Base-by-base conservation (phyloP, 768 basidiomycete species). In the Gautieria morchelliformis region DNA sequence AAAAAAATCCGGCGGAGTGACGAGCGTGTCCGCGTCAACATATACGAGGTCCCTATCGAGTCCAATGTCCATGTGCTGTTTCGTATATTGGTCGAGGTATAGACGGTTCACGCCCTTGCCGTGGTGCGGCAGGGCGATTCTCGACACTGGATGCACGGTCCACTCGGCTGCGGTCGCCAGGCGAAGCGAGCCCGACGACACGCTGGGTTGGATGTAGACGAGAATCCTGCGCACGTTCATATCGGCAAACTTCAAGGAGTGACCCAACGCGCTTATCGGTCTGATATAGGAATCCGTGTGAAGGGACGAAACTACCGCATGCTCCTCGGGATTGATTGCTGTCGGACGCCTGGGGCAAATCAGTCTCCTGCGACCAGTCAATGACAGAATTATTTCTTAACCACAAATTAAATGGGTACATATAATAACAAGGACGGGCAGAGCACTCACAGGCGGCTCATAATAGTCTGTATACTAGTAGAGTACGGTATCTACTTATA, bases 81-180 rank as follows among this genome's bases (percentile, higher is more conserved):
- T 76, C 12, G 76, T 74, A 67, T 73, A 76, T 52, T 74, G 71
- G 62, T 76, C 76, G 35, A 63, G n/a, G 61, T 73, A 74, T 51
- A 69, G 69, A 41, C 58, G 48, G 62, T 70, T 61, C 32, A 73
- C 63, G 7, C 72, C 74, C 17, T 62, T 56, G 44, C 74, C 74
- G 37, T 64, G 47, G 58, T 71, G 64, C 0, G 76, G 75, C 7
- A 75, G 75, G 1, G 69, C 61, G 48, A 76, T 73, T n/a, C 65
- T 67, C 8, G 66, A 62, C 20, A 76, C 69, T 5, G 68, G 59
- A n/a, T 70, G 58, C 0, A 69, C 66, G 9, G 64, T 62, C 73
- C 76, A 78, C 6, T 76, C 76, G 17, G 64, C 70, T 11, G 70
- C 65, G 37, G 64, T 65, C n/a, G 65, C 70, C 51, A 74, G 66